A percentile compares a stretch with the other conserved stretches of the same genome.
phyloP scores from a whole-genome alignment of 2,329 filamentous ascomycete genomes.

The Fusarium incarnatum region DNA sequence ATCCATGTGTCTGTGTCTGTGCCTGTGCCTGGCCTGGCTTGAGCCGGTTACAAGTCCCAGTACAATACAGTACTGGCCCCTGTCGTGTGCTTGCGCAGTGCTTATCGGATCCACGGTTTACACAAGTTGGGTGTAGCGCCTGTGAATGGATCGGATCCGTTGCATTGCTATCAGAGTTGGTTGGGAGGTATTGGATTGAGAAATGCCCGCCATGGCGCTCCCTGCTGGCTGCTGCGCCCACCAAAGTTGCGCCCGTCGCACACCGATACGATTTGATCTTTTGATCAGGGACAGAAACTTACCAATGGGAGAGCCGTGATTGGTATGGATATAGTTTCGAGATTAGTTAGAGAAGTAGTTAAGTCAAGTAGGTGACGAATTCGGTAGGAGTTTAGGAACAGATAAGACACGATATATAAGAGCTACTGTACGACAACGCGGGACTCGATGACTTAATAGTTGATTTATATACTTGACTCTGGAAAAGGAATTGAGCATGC shows the following conservation, averaged over 20 bases:
- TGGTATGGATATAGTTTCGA: slow-evolving; percentile 31
- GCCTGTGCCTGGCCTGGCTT: not conserved
- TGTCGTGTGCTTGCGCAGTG: not conserved
- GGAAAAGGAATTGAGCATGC: slow-evolving; percentile 25
- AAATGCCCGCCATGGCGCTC: slow-evolving; percentile 33
- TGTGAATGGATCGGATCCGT: slow-evolving; percentile 19
- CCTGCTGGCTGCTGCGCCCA: slow-evolving; percentile 32
- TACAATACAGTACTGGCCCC: slow-evolving; percentile 6
- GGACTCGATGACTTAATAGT: slow-evolving; percentile 1
- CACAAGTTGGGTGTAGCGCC: slow-evolving; percentile 22
- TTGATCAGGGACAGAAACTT: slow-evolving; percentile 38
- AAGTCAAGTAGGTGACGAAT: not conserved
- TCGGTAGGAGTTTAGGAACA: slow-evolving; percentile 5
- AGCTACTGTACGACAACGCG: slow-evolving; percentile 1
- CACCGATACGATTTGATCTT: slow-evolving; percentile 39
- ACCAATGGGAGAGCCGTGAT: slow-evolving; percentile 44
- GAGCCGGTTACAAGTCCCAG: slow-evolving; percentile 7
- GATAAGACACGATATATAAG: slow-evolving; percentile 10
- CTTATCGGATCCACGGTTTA: slow-evolving; percentile 42
- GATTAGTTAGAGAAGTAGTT: slow-evolving; percentile 6
- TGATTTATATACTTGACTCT: slow-evolving; percentile 29
- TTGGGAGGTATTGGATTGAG: slow-evolving; percentile 15
- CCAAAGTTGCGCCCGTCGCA: slow-evolving; percentile 43
- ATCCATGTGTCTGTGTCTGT: slow-evolving; percentile 22
- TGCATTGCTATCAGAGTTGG: slow-evolving; percentile 40